These are phyloP conservation scores for Cryptococcus sp. DNA, from an alignment of 1,284 basidiomycete species.

Conservation along the genomic window DNA sequence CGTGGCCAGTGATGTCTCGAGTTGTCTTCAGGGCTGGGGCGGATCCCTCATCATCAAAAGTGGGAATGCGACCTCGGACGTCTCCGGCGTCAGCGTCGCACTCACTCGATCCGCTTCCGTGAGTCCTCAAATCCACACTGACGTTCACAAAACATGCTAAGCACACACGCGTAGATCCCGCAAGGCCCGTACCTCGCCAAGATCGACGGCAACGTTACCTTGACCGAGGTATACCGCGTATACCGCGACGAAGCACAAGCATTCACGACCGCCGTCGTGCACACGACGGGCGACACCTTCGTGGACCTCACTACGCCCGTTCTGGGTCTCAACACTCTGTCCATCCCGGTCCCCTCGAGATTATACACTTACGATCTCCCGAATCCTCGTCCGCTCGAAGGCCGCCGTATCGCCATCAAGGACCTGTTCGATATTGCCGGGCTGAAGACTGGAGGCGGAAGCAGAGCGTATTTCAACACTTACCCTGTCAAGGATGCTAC, in stretches of 20 bases:
- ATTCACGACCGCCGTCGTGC: constrained; percentile 28
- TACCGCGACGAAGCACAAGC: constrained; percentile 37
- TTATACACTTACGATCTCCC: constrained; percentile 28
- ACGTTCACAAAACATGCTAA: too few species aligned
- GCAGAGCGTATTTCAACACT: constrained; percentile 30
- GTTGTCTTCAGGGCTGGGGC: constrained; percentile 26
- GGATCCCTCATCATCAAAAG: constrained; percentile 25
- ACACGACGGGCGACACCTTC: constrained; percentile 20
- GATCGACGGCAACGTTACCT: constrained; percentile 17
- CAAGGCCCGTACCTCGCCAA: constrained; percentile 36
- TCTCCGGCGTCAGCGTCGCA: constrained; percentile 21
- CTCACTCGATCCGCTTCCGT: too few species aligned
- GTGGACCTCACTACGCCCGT: constrained; percentile 19
- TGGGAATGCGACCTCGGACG: constrained; percentile 22
- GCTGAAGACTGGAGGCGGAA: constrained; percentile 31
- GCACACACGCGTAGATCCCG: constrained; percentile 14
- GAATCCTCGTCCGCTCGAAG: constrained; percentile 32
- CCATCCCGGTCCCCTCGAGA: constrained; percentile 39
- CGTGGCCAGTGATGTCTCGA: constrained; percentile 22
- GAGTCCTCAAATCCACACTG: too few species aligned
- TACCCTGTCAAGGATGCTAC: constrained; percentile 23
- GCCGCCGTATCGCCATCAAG: constrained; percentile 37
- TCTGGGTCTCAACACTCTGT: constrained; percentile 29
- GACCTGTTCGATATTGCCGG: constrained; percentile 35
- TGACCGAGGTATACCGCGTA: constrained; percentile 35